Conservation (phyloP, 2,329 filamentous ascomycete genomes). For the Claviceps paspali region DNA sequence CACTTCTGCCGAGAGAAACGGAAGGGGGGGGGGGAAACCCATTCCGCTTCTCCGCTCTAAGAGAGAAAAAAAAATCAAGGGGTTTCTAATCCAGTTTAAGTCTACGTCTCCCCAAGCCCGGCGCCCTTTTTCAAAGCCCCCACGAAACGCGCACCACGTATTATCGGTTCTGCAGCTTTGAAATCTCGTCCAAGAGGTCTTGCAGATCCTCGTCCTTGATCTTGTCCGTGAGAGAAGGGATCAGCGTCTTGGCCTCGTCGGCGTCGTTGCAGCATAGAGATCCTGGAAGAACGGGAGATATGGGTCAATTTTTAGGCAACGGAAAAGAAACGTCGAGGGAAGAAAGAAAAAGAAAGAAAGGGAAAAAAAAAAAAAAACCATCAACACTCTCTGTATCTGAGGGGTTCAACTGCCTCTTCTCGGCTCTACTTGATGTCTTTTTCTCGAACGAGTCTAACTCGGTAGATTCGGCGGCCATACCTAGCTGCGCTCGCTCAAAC, state of each 20-base stretch:
- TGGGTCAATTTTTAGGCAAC: not conserved
- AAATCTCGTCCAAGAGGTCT: conserved; percentile 78
- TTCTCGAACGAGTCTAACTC: too few species aligned
- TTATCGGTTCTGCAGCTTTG: conserved; percentile 47
- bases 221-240: conserved; percentile 78
- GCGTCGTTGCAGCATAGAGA: conserved; percentile 83
- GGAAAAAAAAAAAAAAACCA: too few species aligned
- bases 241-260: conserved; percentile 92
- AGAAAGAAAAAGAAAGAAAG: not conserved
- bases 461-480: conserved; percentile 36
- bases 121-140: too few species aligned
- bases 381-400: too few species aligned
- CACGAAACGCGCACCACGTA: not conserved
- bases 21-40: too few species aligned
- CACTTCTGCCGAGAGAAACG: not conserved
- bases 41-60: not conserved
- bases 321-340: not conserved
- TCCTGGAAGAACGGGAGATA: conserved; percentile 32
- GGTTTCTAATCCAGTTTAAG: not conserved
- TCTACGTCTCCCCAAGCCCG: too few species aligned
- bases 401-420: too few species aligned
- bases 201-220: conserved; percentile 81
- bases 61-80: not conserved
- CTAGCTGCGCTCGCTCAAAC: conserved; percentile 87
- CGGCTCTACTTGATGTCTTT: too few species aligned